phyloP scores from a whole-genome alignment of 1,284 basidiomycete species.

The Sporisorium sorghi region DNA sequence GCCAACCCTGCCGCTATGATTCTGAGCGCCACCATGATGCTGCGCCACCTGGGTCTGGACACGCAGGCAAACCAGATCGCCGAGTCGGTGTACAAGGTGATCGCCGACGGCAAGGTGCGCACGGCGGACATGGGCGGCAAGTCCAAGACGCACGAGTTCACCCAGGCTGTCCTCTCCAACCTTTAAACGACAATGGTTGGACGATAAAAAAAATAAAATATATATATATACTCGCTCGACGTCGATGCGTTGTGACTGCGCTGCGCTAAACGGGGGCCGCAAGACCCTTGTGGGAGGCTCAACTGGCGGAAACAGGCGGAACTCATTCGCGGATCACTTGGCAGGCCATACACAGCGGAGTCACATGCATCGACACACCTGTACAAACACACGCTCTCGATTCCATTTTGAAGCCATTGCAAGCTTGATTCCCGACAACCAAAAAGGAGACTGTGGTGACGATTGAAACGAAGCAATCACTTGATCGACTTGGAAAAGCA shows the following conservation, averaged over 20 bases:
- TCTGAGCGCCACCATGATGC: conserved; percentile 97
- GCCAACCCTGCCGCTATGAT: conserved; percentile 99
- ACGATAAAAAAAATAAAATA: conserved; percentile 2
- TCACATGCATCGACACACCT: conserved; percentile 31
- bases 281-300: too few species aligned
- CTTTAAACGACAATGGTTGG: conserved; percentile 29
- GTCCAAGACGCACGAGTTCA: conserved; percentile 68
- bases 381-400: conserved; percentile 31
- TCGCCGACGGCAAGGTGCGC: conserved; percentile 86
- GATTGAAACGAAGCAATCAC: neutral
- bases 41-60: conserved; percentile 96
- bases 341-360: too few species aligned
- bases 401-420: conserved; percentile 31
- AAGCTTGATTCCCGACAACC: conserved; percentile 33
- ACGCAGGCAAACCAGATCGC: conserved; percentile 95
- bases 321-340: too few species aligned
- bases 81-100: conserved; percentile 90
- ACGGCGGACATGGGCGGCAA: conserved; percentile 93
- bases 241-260: conserved; percentile 19
- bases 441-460: conserved; percentile 14
- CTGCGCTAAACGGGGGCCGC: too few species aligned
- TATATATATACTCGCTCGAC: conserved; percentile 7
- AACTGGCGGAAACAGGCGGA: too few species aligned
- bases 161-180: conserved; percentile 65
- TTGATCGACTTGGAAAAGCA: conserved; percentile 12